Evolutionary conservation across 495 filamentous ascomycete genomes (phyloP), one percentile per base, ranked within the genome.

Genomic region (Parachaetomium inaequale): DNA sequence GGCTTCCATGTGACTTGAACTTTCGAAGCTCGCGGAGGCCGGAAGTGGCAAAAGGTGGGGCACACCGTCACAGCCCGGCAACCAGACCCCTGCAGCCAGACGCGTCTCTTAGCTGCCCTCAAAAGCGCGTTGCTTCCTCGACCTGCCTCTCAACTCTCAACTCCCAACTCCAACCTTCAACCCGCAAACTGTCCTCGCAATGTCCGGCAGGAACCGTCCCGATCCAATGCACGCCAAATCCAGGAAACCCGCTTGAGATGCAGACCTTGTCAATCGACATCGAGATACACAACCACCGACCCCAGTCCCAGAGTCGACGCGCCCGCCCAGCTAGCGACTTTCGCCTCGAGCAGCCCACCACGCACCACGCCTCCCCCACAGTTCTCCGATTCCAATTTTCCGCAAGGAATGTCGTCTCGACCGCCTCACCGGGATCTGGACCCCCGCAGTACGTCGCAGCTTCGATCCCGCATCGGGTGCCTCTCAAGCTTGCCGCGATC

Each of bases 291-390:
- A 65, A 64, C 56, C 62, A 56, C 49, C 59, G 59, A 21, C 51
- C 58, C 32, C 60, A 25, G 26, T 50, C 25, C 59, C 40, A 23
- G 23, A 31, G 34, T 34, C 62, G 64, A 58, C 43, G 11, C 45
- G 38, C 32, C 59, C 38, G 53, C 36, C 62, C 40, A 46, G 50
- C 40, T 26, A 50, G 51, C 56, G 42, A 78, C 77, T 79, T 74
- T 78, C 76, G 70, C 68, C 75, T 75, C 72, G 61, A 58, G 65
- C 71, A 52, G 21, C 70, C 66, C 65, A 67, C 63, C 63, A 75
- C 77, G 83, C 87, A 86, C 74, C 68, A 63, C 85, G 82, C 87
- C 85, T 79, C 81, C 85, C 75, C 77, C 66, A 88, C 79, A 88
- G 87, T 86, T 76, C 77, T 81, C 85, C 85, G 85, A 82, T 71